Percentiles rank a stretch among this genome's conserved stretches.
Evolutionary conservation across 1,284 basidiomycete genomes (phyloP).

Genomic region (Cerrena zonata): DNA sequence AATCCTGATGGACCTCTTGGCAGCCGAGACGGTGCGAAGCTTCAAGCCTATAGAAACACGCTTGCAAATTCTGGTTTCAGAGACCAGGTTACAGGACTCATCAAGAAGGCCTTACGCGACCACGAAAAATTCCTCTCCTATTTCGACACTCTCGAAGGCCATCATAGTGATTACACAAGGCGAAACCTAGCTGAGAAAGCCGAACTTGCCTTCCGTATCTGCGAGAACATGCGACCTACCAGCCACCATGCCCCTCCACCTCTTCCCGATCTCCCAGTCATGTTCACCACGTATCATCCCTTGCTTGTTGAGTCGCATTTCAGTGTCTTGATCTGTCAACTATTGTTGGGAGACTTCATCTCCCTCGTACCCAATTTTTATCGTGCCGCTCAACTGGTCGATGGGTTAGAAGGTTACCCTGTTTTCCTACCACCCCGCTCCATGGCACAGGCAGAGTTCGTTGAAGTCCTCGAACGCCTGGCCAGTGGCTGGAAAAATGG

Average conservation of each 20-base stretch:
- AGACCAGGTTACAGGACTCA: conserved; percentile 49
- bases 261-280: conserved; percentile 36
- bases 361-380: conserved; percentile 56
- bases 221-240: conserved; percentile 61
- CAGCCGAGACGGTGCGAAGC: conserved; percentile 48
- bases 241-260: conserved; percentile 36
- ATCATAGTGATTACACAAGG: conserved; percentile 25
- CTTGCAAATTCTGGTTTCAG: conserved; percentile 49
- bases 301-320: conserved; percentile 78
- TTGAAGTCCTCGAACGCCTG: conserved; percentile 73
- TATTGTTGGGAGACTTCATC: conserved; percentile 70
- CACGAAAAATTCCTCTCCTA: conserved; percentile 74
- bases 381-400: conserved; percentile 58
- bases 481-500: conserved; percentile 64
- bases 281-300: conserved; percentile 80
- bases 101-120: conserved; percentile 71
- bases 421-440: conserved; percentile 77
- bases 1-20: conserved; percentile 73
- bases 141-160: conserved; percentile 64
- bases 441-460: conserved; percentile 79
- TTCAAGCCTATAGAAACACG: conserved; percentile 52
- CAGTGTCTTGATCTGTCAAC: conserved; percentile 61
- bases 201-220: conserved; percentile 61
- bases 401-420: conserved; percentile 78
- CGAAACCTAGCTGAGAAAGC: conserved; percentile 49